Conservation (phyloP, 768 basidiomycete genomes). For the Roridomyces roridus region DNA sequence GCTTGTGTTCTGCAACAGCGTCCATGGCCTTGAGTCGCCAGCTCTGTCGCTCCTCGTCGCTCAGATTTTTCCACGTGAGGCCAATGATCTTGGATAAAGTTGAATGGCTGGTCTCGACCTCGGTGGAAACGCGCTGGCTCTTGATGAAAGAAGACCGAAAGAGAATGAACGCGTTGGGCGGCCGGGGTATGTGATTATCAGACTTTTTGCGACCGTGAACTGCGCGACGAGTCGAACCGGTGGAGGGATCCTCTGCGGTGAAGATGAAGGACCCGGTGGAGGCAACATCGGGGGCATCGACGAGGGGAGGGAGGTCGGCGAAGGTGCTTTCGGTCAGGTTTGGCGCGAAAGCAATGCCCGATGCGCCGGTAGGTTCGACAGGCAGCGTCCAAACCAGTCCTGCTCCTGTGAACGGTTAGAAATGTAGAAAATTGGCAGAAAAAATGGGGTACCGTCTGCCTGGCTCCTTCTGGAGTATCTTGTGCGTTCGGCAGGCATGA, state of each 20-base stretch:
- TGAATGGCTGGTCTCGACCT: conserved; percentile 66
- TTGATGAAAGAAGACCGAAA: conserved; percentile 68
- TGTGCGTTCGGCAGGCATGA: conserved; percentile 46
- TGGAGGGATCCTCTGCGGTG: conserved; percentile 38
- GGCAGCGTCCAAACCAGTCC: conserved; percentile 50
- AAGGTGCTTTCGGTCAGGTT: conserved; percentile 61
- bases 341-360: conserved; percentile 56
- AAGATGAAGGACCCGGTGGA: conserved; percentile 49
- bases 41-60: conserved; percentile 57
- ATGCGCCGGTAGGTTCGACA: conserved; percentile 36
- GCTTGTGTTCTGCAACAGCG: conserved; percentile 76
- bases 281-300: conserved; percentile 27
- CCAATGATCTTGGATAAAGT: conserved; percentile 69
- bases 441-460: conserved; percentile 34
- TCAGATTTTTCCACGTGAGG: conserved; percentile 65
- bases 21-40: conserved; percentile 81
- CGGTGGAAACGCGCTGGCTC: conserved; percentile 60
- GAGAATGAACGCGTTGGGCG: conserved; percentile 68
- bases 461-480: conserved; percentile 36
- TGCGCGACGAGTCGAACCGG: conserved; percentile 32
- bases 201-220: conserved; percentile 59
- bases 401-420: conserved; percentile 32
- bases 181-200: conserved; percentile 64
- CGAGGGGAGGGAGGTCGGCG: conserved; percentile 40
- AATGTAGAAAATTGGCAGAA: background rate